phyloP scores from a whole-genome alignment of 257 asterid species.

The Fraxinus quadrangulata region DNA sequence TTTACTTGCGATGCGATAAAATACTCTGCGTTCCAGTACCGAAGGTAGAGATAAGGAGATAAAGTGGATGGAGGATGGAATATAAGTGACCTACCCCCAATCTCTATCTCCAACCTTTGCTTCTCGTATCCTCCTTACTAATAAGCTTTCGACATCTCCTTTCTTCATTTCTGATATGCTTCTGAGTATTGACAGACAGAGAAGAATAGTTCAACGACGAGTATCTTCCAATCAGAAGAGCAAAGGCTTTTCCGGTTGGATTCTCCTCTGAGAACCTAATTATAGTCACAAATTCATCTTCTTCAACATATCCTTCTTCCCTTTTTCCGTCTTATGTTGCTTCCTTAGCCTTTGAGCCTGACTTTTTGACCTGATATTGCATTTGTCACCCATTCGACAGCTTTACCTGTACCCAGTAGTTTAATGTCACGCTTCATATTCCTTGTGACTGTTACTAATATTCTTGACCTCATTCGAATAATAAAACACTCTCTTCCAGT shows the following conservation, averaged over 20 bases:
- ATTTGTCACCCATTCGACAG: conserved; percentile 70
- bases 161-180: conserved; percentile 64
- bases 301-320: conserved; percentile 36
- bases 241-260: conserved; percentile 80
- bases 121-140: conserved; percentile 68
- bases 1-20: conserved; percentile 50
- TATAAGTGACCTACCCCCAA: conserved; percentile 69
- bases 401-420: conserved; percentile 42
- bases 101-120: conserved; percentile 71
- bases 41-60: conserved; percentile 60
- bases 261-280: conserved; percentile 66
- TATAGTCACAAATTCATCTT: conserved; percentile 63
- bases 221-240: conserved; percentile 80
- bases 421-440: conserved; percentile 1
- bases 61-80: conserved; percentile 50
- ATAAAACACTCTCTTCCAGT: conserved; percentile 89
- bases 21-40: conserved; percentile 72
- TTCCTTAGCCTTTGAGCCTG: conserved; percentile 12
- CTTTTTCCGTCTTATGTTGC: neutral
- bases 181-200: conserved; percentile 58
- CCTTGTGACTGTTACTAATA: conserved; percentile 1
- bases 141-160: conserved; percentile 63
- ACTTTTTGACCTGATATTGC: conserved; percentile 58
- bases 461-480: conserved; percentile 66
- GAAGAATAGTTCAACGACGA: conserved; percentile 57